Conservation (phyloP, 2,329 filamentous ascomycete species). For the Penicillium palitans region DNA sequence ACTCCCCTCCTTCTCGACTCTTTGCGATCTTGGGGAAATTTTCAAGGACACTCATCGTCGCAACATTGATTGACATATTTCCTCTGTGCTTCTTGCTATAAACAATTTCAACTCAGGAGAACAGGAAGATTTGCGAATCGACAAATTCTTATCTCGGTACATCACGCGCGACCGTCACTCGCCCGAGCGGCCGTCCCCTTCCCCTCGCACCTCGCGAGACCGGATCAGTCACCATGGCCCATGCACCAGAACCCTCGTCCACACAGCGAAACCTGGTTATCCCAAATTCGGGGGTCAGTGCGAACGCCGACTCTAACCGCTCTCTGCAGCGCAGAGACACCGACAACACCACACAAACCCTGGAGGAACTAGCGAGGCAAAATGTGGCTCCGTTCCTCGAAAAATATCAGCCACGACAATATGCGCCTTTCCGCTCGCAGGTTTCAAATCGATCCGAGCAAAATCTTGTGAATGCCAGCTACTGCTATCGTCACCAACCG, state of each 20-base stretch:
- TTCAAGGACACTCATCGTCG: not conserved
- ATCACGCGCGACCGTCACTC: not conserved
- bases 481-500: slow-evolving; percentile 91
- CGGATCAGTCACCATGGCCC: slow-evolving; percentile 2
- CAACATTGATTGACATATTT: not conserved
- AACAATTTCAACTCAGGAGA: not conserved
- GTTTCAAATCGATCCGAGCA: slow-evolving; percentile 43
- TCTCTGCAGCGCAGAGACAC: slow-evolving; percentile 29
- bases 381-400: slow-evolving; percentile 85
- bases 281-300: slow-evolving; percentile 19
- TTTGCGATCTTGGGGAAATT: not conserved
- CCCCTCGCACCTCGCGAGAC: not conserved
- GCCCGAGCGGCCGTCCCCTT: not conserved
- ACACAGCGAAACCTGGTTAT: not conserved
- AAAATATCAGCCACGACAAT: slow-evolving; percentile 85
- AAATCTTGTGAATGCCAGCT: slow-evolving; percentile 69
- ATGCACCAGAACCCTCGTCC: slow-evolving; percentile 13
- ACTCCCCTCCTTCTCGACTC: not conserved
- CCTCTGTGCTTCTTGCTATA: not conserved
- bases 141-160: not conserved
- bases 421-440: slow-evolving; percentile 68
- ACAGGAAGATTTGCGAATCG: not conserved
- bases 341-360: slow-evolving; percentile 38
- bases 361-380: slow-evolving; percentile 67
- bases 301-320: slow-evolving; percentile 26